These are phyloP conservation scores for Drechslera avenae DNA, from an alignment of 2,329 filamentous ascomycete genomes.

Conservation along the genomic window DNA sequence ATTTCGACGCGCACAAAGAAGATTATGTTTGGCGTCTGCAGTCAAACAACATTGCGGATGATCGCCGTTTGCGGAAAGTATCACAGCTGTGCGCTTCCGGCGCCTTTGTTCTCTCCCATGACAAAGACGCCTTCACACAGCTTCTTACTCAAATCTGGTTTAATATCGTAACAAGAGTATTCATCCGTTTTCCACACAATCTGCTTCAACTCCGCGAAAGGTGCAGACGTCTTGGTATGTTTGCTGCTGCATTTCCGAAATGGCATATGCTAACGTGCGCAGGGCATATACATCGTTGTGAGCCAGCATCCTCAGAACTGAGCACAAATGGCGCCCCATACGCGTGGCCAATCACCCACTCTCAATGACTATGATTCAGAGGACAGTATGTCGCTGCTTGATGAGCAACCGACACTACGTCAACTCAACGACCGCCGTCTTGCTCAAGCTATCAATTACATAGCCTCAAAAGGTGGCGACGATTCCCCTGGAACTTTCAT, in stretches of 20 bases:
- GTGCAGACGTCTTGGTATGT: constrained; percentile 7
- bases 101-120: constrained; percentile 25
- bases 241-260: constrained; percentile 3
- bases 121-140: constrained; percentile 23
- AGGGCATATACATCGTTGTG: not conserved
- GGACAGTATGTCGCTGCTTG: constrained; percentile 4
- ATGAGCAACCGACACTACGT: constrained; percentile 8
- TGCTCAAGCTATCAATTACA: constrained; percentile 35
- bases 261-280: constrained; percentile 1
- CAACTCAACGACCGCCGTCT: constrained; percentile 30
- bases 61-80: constrained; percentile 25
- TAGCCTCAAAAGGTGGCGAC: constrained; percentile 26
- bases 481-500: constrained; percentile 27
- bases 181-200: not conserved
- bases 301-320: not conserved
- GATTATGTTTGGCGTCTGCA: constrained; percentile 6
- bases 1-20: constrained; percentile 26
- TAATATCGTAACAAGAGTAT: not conserved
- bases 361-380: constrained; percentile 13
- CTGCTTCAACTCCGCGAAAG: not conserved
- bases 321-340: constrained; percentile 10
- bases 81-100: constrained; percentile 23
- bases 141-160: constrained; percentile 6
- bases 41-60: constrained; percentile 12
- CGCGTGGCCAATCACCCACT: constrained; percentile 2